These are phyloP conservation scores for Trifolium pratense DNA, from an alignment of 306 rosid genomes.

Conservation along the genomic window DNA sequence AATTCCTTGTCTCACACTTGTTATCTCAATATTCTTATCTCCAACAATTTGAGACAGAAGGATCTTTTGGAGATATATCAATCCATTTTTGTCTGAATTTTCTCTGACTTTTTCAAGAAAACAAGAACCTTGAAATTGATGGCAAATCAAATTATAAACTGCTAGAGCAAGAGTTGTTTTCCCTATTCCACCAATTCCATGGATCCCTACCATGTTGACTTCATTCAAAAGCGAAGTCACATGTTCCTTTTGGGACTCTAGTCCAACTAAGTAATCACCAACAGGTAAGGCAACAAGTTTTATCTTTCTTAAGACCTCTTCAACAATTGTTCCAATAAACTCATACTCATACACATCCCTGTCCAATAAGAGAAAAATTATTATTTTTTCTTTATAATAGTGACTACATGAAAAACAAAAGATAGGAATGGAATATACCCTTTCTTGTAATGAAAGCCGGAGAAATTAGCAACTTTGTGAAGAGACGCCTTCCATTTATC, in stretches of 20 bases:
- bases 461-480: no score
- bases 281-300: neutral
- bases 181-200: neutral
- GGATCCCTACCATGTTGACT: neutral
- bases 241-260: neutral
- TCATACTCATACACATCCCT: neutral
- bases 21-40: neutral
- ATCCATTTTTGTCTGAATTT: neutral
- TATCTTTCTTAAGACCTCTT: neutral
- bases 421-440: no score
- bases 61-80: neutral
- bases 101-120: no score
- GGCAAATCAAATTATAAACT: neutral
- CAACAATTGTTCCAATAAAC: neutral
- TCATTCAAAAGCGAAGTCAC: neutral
- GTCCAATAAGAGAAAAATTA: no score
- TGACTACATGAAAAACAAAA: no score
- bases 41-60: neutral
- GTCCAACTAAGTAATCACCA: neutral
- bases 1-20: neutral
- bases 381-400: no score
- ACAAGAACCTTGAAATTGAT: neutral
- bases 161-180: conserved; percentile 12
- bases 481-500: no score
- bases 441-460: no score